Evolutionary conservation across 1,139 yeast species (phyloP).

Genomic region (Taphrina pruni): DNA sequence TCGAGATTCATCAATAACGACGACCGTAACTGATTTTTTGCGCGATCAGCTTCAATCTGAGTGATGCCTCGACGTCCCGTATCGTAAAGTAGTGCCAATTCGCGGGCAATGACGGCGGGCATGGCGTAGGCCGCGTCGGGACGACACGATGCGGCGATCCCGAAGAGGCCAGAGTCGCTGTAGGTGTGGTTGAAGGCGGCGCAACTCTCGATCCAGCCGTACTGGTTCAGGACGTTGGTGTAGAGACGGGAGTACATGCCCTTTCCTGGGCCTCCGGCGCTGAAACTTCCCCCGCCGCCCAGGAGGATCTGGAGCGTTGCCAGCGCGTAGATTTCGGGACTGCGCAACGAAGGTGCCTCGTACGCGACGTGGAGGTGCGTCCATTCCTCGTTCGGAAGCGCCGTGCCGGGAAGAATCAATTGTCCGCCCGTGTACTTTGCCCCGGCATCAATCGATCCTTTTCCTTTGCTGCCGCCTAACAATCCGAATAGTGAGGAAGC

Average conservation of each 20-base stretch:
- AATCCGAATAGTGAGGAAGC: constrained; percentile 1
- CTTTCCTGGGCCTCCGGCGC: constrained; percentile 99
- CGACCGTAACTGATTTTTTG: constrained; percentile 90
- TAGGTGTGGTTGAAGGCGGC: constrained; percentile 88
- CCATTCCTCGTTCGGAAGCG: constrained; percentile 57
- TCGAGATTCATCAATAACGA: constrained; percentile 91
- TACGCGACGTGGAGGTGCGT: constrained; percentile 87
- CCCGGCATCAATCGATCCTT: not conserved
- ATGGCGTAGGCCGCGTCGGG: constrained; percentile 41
- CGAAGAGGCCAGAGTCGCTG: constrained; percentile 88
- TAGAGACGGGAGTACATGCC: constrained; percentile 97
- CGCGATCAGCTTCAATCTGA: constrained; percentile 77
- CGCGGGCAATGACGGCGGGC: constrained; percentile 42
- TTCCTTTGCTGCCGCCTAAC: not conserved
- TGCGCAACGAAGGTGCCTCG: constrained; percentile 82
- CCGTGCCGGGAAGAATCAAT: constrained; percentile 59
- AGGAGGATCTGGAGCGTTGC: constrained; percentile 88
- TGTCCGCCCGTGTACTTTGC: constrained; percentile 79
- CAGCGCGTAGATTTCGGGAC: constrained; percentile 86
- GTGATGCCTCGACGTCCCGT: constrained; percentile 62
- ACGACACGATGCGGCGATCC: constrained; percentile 55
- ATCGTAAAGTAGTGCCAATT: constrained; percentile 41
- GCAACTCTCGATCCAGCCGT: constrained; percentile 89
- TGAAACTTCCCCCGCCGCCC: constrained; percentile 98
- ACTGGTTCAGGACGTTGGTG: constrained; percentile 87